Conservation (phyloP, 2,329 filamentous ascomycete genomes). For the Xylaria arbuscula region DNA sequence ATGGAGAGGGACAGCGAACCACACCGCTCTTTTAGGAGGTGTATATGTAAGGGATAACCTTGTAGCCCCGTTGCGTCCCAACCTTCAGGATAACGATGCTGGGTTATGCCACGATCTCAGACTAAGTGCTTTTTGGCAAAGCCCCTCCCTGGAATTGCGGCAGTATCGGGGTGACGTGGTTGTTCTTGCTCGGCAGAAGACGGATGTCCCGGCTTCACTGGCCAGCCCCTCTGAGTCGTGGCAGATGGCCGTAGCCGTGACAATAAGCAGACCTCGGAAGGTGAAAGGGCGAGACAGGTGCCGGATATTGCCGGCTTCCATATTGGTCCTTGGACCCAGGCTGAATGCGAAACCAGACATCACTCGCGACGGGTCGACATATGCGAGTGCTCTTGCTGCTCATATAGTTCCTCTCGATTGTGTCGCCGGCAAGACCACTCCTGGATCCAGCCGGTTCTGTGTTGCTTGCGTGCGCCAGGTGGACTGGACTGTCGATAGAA, state of each 20-base stretch:
- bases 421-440: constrained; percentile 3
- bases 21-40: constrained; percentile 37
- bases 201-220: constrained; percentile 13
- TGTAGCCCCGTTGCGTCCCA: constrained; percentile 33
- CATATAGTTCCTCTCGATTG: constrained; percentile 1
- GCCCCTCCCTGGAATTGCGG: neutral
- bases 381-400: constrained; percentile 16
- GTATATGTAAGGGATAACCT: constrained; percentile 30
- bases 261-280: neutral
- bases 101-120: constrained; percentile 36
- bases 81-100: constrained; percentile 27
- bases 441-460: neutral
- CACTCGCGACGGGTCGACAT: constrained; percentile 4
- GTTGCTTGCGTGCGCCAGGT: constrained; percentile 7
- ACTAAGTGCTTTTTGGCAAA: constrained; percentile 23
- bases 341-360: neutral
- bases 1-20: constrained; percentile 25
- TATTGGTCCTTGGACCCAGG: constrained; percentile 12
- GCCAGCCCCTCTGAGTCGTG: constrained; percentile 10
- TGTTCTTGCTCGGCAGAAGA: constrained; percentile 16
- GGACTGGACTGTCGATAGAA: neutral
- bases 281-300: constrained; percentile 18
- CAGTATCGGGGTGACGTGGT: constrained; percentile 27
- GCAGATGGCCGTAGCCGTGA: constrained; percentile 1
- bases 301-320: constrained; percentile 6